A percentile compares a stretch with the other conserved stretches of the same genome.
phyloP scores from a whole-genome alignment of 1,284 basidiomycete species.

The Phlebopus sp. region DNA sequence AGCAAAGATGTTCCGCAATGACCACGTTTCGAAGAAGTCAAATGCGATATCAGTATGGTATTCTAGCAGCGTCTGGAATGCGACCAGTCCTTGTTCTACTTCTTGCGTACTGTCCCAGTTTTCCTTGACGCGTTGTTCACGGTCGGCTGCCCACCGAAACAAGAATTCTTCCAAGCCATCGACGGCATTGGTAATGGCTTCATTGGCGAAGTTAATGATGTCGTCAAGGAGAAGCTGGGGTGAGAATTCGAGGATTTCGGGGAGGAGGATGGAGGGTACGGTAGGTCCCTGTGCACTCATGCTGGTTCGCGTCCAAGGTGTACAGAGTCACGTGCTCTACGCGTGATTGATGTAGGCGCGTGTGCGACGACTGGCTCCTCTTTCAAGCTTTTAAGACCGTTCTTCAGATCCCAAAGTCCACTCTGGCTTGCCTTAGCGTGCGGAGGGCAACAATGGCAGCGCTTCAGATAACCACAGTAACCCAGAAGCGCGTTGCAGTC shows the following conservation, averaged over 20 bases:
- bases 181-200: slow-evolving; percentile 65
- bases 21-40: slow-evolving; percentile 80
- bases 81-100: slow-evolving; percentile 68
- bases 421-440: slow-evolving; percentile 68
- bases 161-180: slow-evolving; percentile 75
- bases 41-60: slow-evolving; percentile 77
- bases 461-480: slow-evolving; percentile 80
- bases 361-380: background rate
- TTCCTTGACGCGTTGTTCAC: slow-evolving; percentile 38
- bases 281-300: too few relatives aligned
- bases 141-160: slow-evolving; percentile 63
- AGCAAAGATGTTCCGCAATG: slow-evolving; percentile 71
- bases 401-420: slow-evolving; percentile 43
- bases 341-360: too few relatives aligned
- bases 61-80: slow-evolving; percentile 75
- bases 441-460: slow-evolving; percentile 65
- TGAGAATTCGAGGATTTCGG: slow-evolving; percentile 64
- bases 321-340: too few relatives aligned
- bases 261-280: slow-evolving; percentile 50
- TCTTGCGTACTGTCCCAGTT: slow-evolving; percentile 64
- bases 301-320: too few relatives aligned
- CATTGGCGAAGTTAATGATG: slow-evolving; percentile 64
- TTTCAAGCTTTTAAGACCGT: too few relatives aligned
- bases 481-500: slow-evolving; percentile 43
- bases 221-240: slow-evolving; percentile 70